phyloP scores from a whole-genome alignment of 352 stramenopile species.

The Thraustochytrium striatum region DNA sequence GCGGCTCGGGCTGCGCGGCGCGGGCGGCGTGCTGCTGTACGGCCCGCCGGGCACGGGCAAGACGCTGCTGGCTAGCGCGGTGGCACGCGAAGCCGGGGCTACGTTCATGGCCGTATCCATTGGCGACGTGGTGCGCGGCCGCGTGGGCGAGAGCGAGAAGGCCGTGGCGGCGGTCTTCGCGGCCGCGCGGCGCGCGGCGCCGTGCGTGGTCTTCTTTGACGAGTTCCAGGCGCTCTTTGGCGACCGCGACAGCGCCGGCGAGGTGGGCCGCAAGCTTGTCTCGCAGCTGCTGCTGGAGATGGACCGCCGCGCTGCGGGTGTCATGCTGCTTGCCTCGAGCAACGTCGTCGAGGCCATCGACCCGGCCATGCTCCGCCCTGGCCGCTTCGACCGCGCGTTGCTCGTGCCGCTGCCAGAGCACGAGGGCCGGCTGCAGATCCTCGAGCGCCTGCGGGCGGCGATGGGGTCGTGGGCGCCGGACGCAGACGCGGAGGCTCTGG shows the following conservation, averaged over 20 bases:
- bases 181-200: constrained; percentile 83
- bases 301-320: constrained; percentile 66
- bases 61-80: constrained; percentile 66
- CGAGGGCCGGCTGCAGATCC: constrained; percentile 71
- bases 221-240: constrained; percentile 93
- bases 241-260: constrained; percentile 59
- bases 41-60: constrained; percentile 80
- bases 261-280: constrained; percentile 82
- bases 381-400: constrained; percentile 83
- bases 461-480: constrained; percentile 73
- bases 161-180: constrained; percentile 88
- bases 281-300: constrained; percentile 94
- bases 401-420: constrained; percentile 78
- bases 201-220: constrained; percentile 96
- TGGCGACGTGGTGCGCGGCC: constrained; percentile 36
- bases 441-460: constrained; percentile 59
- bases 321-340: constrained; percentile 96
- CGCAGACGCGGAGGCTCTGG: constrained; percentile 82
- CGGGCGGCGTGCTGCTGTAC: constrained; percentile 75
- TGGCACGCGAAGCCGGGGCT: constrained; percentile 45
- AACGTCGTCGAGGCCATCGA: constrained; percentile 94
- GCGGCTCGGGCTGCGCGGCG: neutral
- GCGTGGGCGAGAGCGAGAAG: constrained; percentile 90
- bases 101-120: constrained; percentile 61
- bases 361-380: constrained; percentile 83